Base-by-base conservation (phyloP, 331 rosid genomes). In the Prunus yedoensis region DNA sequence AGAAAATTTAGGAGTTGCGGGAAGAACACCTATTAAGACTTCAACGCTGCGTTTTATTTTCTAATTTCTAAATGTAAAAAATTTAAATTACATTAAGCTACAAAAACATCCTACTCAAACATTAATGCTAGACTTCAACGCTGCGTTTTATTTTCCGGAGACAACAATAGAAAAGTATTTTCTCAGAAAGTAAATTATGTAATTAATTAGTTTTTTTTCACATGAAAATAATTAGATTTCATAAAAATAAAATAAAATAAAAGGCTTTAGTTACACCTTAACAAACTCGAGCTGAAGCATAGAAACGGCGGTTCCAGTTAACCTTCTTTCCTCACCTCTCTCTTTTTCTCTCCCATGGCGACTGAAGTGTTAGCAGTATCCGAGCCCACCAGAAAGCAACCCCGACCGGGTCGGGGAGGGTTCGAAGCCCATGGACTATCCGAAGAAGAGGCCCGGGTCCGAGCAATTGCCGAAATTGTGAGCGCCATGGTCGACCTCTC, bases 401-500 rank as follows among this genome's bases (percentile, higher is more conserved):
- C 97, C 2, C 92, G 96, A 14, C 99, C 97, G 0, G 99, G 99
- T 0, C 84, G 88, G 67, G 99, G 99, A 11, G 99, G 99, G 11
- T 94, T 81, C 80, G 91, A 91, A 73, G 95, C 79, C 6, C 97
- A 90, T 35, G 99, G 99, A 43, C 82, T 92, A 1, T 83, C 91
- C 15, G 99, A 94, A 49, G 97, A 94, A 45, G 99, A 94, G 64
- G 99, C 91, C 3, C 85, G 99, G 10, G 99, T 94, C 20, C 93
- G 99, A 9, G 99, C 99, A 35, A 94, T 94, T 12, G 87, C 99
- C 41, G 99, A 94, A 85, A 94, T 94, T 74, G 99, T 94, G 1
- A 85, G 77, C 54, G 92, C 99, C 45, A 94, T 92, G 99, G 91
- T 92, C 49, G 99, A 90, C 64, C 92, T 92, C 76, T 94, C 96